Conservation (phyloP, 2,329 filamentous ascomycete genomes). For the Pyrenochaeta sp. region DNA sequence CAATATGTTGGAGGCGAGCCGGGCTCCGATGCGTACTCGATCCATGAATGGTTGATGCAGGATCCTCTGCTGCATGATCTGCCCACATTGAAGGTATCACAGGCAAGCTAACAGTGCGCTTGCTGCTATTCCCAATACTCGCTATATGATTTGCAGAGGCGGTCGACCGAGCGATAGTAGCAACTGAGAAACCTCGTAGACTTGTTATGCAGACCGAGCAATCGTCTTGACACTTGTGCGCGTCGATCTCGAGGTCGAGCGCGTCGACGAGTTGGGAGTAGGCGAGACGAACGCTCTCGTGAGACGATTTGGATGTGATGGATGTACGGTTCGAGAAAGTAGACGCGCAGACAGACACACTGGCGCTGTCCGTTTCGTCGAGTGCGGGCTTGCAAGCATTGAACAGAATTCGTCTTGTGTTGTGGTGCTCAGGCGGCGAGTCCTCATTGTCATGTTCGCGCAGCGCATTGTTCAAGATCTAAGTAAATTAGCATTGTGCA, state of each 20-base stretch:
- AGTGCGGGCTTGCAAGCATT: background rate
- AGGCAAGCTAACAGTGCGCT: background rate
- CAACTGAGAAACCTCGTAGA: background rate
- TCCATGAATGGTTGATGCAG: background rate
- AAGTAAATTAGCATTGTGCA: background rate
- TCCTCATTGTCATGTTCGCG: background rate
- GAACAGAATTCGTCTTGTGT: background rate
- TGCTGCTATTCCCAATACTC: background rate
- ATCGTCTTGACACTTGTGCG: background rate
- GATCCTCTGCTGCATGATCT: background rate
- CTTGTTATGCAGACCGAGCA: background rate
- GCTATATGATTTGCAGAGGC: background rate
- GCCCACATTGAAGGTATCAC: background rate
- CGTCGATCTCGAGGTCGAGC: background rate
- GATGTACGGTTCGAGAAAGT: slow-evolving; percentile 8
- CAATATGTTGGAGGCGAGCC: background rate
- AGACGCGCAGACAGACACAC: background rate
- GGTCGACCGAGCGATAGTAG: background rate
- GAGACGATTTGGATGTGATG: slow-evolving; percentile 8
- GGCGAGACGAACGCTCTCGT: slow-evolving; percentile 1
- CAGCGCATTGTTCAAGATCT: background rate
- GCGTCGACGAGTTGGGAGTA: slow-evolving; percentile 1
- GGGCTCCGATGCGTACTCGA: background rate
- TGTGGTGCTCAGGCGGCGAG: background rate
- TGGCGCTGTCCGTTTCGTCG: background rate